Conservation (phyloP, 495 filamentous ascomycete genomes). For the Apiosordaria backusii region DNA sequence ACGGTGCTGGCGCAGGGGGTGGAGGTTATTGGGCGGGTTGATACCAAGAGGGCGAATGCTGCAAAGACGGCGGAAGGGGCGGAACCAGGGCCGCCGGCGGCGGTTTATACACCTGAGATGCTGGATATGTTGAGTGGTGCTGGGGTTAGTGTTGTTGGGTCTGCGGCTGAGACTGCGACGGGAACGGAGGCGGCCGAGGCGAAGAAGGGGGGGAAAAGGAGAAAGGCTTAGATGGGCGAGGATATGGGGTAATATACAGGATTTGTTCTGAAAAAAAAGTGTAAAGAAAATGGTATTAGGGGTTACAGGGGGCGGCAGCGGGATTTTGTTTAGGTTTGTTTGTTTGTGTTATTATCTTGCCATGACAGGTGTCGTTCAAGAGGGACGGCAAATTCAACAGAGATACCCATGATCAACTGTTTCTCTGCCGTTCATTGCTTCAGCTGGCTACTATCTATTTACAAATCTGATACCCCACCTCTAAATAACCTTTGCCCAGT, state of each 20-base stretch:
- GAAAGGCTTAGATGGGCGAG: conserved; percentile 37
- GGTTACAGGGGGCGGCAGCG: neutral
- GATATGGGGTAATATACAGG: neutral
- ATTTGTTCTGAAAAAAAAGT: neutral
- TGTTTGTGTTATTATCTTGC: neutral
- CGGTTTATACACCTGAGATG: conserved; percentile 37
- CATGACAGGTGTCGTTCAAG: neutral
- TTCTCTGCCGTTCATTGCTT: neutral
- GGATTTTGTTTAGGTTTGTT: neutral
- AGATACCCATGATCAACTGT: neutral
- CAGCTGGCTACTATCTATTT: neutral
- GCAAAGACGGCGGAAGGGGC: conserved; percentile 11
- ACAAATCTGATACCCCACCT: neutral
- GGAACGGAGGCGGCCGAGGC: conserved; percentile 21
- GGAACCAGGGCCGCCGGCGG: conserved; percentile 12
- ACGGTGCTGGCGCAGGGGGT: conserved; percentile 70
- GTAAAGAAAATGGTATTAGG: neutral
- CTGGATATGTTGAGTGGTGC: conserved; percentile 40
- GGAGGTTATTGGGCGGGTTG: conserved; percentile 62
- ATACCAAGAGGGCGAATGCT: conserved; percentile 52
- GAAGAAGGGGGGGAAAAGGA: conserved; percentile 45
- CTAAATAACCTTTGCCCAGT: conserved; percentile 34
- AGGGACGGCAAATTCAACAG: neutral
- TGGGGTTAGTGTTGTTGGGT: conserved; percentile 23
- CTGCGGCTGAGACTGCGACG: conserved; percentile 26